Evolutionary conservation across 1,284 basidiomycete genomes (phyloP).

Genomic region (Paramarasmius palmivorus): DNA sequence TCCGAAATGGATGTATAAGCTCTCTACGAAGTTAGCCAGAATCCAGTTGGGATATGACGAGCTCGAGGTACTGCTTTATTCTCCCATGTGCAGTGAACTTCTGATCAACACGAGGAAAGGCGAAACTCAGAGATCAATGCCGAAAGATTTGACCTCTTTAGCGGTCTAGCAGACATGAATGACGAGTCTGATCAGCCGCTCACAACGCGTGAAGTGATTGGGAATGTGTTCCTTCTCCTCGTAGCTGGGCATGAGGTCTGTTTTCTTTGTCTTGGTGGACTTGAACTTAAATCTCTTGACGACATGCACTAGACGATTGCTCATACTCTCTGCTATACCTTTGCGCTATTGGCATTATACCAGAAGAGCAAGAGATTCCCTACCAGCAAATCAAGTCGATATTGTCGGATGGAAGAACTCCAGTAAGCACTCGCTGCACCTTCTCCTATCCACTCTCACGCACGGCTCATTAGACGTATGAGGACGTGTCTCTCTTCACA

Average conservation of each 20-base stretch:
- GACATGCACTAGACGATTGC: conserved; percentile 21
- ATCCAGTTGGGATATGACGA: background rate
- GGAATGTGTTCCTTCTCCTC: conserved; percentile 1
- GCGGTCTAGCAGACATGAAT: background rate
- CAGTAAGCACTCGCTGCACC: background rate
- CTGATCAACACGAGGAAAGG: background rate
- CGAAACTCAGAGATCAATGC: background rate
- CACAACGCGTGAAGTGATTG: background rate
- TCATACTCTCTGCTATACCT: conserved; percentile 41
- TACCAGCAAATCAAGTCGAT: conserved; percentile 5
- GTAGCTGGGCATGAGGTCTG: background rate
- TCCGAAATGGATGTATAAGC: background rate
- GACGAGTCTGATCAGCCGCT: background rate
- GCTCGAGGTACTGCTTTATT: background rate
- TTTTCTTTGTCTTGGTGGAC: background rate
- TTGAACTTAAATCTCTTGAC: background rate
- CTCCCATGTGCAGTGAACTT: background rate
- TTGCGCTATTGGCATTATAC: conserved; percentile 42
- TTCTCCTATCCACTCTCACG: background rate
- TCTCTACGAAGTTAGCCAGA: background rate
- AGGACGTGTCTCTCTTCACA: conserved; percentile 49
- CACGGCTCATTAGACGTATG: conserved; percentile 42
- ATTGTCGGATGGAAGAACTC: background rate
- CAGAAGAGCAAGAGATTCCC: conserved; percentile 3
- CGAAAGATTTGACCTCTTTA: background rate